These are phyloP conservation scores for Citrus sp. DNA, from an alignment of 345 rosid species.

Conservation along the genomic window DNA sequence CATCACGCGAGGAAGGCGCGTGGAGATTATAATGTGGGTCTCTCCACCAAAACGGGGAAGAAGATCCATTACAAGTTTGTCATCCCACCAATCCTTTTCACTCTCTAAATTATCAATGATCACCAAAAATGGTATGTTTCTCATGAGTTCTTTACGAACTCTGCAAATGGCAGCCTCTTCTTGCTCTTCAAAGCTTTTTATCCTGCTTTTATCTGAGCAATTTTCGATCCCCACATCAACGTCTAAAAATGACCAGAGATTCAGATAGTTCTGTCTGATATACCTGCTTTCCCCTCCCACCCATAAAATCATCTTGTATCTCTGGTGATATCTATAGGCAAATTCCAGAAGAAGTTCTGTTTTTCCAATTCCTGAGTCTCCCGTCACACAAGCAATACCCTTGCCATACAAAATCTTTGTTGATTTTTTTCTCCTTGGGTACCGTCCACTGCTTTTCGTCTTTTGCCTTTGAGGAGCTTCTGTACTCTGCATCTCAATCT, in stretches of 20 bases:
- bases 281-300: constrained; percentile 88
- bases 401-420: constrained; percentile 66
- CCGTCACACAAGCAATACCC: constrained; percentile 86
- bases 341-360: constrained; percentile 96
- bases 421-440: constrained; percentile 62
- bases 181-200: constrained; percentile 85
- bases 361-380: constrained; percentile 90
- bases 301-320: constrained; percentile 96
- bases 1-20: constrained; percentile 68
- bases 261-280: constrained; percentile 80
- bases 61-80: constrained; percentile 86
- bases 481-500: constrained; percentile 78
- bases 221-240: constrained; percentile 78
- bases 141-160: constrained; percentile 80
- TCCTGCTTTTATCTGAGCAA: constrained; percentile 49
- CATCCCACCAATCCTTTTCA: constrained; percentile 99
- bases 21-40: constrained; percentile 84
- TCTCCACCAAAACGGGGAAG: constrained; percentile 96
- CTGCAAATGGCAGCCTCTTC: constrained; percentile 78
- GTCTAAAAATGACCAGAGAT: constrained; percentile 73
- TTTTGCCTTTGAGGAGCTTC: constrained; percentile 39
- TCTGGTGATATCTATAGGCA: constrained; percentile 79
- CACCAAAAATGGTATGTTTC: constrained; percentile 85
- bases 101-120: constrained; percentile 90
- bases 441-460: constrained; percentile 37